These are phyloP conservation scores for Lenzites betulinus DNA, from an alignment of 768 basidiomycete species.

Conservation along the genomic window DNA sequence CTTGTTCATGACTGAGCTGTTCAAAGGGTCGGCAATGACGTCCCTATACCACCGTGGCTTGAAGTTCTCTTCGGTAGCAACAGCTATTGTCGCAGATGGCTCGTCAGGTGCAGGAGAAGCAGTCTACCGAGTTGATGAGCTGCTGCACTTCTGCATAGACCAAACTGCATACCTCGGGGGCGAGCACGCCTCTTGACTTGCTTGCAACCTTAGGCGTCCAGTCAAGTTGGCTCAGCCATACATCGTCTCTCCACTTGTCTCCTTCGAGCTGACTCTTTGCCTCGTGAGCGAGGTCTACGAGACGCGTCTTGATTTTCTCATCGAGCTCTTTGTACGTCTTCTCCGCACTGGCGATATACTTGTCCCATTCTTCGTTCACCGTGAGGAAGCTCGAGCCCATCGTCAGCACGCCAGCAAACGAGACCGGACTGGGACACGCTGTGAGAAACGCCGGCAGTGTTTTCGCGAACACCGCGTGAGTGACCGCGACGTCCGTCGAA, in stretches of 20 bases:
- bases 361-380: conserved; percentile 88
- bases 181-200: conserved; percentile 62
- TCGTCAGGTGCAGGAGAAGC: too few species aligned
- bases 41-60: conserved; percentile 61
- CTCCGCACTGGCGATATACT: conserved; percentile 80
- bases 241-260: conserved; percentile 66
- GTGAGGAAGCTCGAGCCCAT: conserved; percentile 94
- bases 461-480: conserved; percentile 75
- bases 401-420: conserved; percentile 85
- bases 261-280: conserved; percentile 50
- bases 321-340: conserved; percentile 70
- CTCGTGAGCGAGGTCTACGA: conserved; percentile 70
- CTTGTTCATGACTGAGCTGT: conserved; percentile 45
- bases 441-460: conserved; percentile 81
- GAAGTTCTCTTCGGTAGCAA: neutral
- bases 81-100: too few species aligned
- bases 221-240: conserved; percentile 89
- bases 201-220: conserved; percentile 88
- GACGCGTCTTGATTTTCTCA: conserved; percentile 55
- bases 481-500: conserved; percentile 80
- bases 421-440: conserved; percentile 89
- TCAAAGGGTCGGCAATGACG: conserved; percentile 47
- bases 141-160: neutral
- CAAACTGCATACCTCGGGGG: conserved; percentile 33
- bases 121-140: neutral